A percentile compares a stretch with the other conserved stretches of the same genome.
Conservation (phyloP, 148 eudicot genomes). For the Diospyros kaki region DNA sequence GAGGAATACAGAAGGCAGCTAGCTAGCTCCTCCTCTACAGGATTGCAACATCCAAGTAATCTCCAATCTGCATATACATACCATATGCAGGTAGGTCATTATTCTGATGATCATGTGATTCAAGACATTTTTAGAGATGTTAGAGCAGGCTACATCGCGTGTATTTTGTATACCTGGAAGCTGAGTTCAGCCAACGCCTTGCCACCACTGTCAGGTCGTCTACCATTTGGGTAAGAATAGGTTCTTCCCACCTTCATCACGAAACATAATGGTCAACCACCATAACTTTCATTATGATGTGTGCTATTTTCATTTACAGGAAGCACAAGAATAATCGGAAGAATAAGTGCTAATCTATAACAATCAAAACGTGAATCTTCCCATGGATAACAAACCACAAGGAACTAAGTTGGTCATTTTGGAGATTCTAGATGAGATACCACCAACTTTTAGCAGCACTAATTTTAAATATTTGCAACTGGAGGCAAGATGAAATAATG, state of each 20-base stretch:
- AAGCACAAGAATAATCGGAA: not conserved
- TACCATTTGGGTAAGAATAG: slow-evolving; percentile 34
- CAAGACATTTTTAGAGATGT: not conserved
- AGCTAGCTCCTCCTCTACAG: slow-evolving; percentile 9
- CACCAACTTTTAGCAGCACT: not conserved
- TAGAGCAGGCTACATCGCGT: not conserved
- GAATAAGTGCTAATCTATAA: not conserved
- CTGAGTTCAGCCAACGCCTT: slow-evolving; percentile 48
- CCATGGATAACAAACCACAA: not conserved
- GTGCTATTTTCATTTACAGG: not conserved
- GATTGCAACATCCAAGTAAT: slow-evolving; percentile 62
- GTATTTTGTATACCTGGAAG: slow-evolving; percentile 35
- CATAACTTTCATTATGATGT: not conserved
- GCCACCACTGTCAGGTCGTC: slow-evolving; percentile 48
- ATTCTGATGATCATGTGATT: not conserved
- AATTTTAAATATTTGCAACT: not conserved
- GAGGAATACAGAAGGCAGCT: slow-evolving; percentile 5
- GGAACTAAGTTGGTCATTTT: slow-evolving; percentile 1
- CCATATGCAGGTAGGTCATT: not conserved
- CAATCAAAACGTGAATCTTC: not conserved
- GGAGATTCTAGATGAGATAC: not conserved
- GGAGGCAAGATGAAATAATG: too few relatives aligned
- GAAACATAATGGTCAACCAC: slow-evolving; percentile 1
- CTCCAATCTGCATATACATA: slow-evolving; percentile 43
- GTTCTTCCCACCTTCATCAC: slow-evolving; percentile 56